Percentiles rank a stretch among this genome's conserved stretches.
Evolutionary conservation across 345 rosid species (phyloP).

Genomic region (Arabis alpina): DNA sequence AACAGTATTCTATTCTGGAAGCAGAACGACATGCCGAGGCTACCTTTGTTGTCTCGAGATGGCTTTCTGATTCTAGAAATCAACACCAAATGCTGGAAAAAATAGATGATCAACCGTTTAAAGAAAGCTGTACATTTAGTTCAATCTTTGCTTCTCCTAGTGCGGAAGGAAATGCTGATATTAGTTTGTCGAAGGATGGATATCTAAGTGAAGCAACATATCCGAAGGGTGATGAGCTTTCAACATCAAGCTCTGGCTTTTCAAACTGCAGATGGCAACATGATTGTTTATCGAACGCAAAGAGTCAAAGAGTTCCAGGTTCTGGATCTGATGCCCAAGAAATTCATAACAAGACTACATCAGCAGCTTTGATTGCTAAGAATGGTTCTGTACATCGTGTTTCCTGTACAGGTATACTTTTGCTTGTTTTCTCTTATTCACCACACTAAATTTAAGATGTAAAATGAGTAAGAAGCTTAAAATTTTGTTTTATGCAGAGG

Average conservation of each 20-base stretch:
- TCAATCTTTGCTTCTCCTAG: slow-evolving; percentile 44
- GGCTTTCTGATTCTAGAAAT: slow-evolving; percentile 59
- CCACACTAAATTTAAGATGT: slow-evolving; percentile 16
- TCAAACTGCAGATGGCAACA: slow-evolving; percentile 45
- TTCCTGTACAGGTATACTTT: slow-evolving; percentile 48
- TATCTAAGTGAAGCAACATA: slow-evolving; percentile 47
- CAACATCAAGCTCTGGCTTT: slow-evolving; percentile 57
- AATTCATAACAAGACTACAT: slow-evolving; percentile 29
- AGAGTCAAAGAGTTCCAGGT: slow-evolving; percentile 38
- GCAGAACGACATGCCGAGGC: slow-evolving; percentile 56
- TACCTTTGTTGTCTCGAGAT: slow-evolving; percentile 54
- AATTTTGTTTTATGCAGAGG: slow-evolving; percentile 49
- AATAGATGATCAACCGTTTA: slow-evolving; percentile 50
- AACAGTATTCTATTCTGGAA: slow-evolving; percentile 48
- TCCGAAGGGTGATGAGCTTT: slow-evolving; percentile 56
- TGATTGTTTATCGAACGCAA: slow-evolving; percentile 31
- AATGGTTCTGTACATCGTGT: slow-evolving; percentile 40
- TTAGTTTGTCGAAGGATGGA: slow-evolving; percentile 44
- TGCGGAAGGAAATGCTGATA: slow-evolving; percentile 36
- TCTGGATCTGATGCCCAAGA: slow-evolving; percentile 41
- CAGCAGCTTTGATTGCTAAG: slow-evolving; percentile 48
- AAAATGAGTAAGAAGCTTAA: slow-evolving; percentile 32
- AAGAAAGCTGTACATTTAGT: slow-evolving; percentile 48
- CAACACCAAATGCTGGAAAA: slow-evolving; percentile 48
- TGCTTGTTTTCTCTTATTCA: slow-evolving; percentile 28